Conservation (phyloP, 768 basidiomycete genomes). For the Cystobasidium onofrii region DNA sequence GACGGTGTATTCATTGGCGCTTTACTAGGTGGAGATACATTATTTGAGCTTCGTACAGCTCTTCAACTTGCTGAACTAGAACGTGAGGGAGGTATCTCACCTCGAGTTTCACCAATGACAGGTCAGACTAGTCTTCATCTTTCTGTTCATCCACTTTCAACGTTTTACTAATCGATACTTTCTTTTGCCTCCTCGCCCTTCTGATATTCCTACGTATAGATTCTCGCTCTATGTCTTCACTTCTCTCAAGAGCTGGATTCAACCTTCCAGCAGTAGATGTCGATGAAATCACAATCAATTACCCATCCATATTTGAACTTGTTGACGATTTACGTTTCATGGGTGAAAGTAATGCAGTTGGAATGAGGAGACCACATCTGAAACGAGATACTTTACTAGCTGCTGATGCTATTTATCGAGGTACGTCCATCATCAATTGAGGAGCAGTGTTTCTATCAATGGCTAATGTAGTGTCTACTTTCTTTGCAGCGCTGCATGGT, state of each 20-base stretch:
- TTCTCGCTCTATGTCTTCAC: conserved; percentile 82
- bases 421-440: conserved; percentile 47
- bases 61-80: conserved; percentile 90
- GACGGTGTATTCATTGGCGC: conserved; percentile 93
- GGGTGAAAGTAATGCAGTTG: conserved; percentile 89
- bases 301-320: conserved; percentile 93
- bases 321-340: conserved; percentile 87
- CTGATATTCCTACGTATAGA: conserved; percentile 54
- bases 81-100: conserved; percentile 91
- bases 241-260: conserved; percentile 86
- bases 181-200: too few species aligned
- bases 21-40: conserved; percentile 88
- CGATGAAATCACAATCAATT: conserved; percentile 81
- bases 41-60: conserved; percentile 86
- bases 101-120: conserved; percentile 94
- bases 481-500: conserved; percentile 80
- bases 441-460: not conserved
- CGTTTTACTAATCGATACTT: too few species aligned
- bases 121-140: conserved; percentile 50
- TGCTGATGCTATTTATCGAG: conserved; percentile 86
- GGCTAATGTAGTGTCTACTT: too few species aligned
- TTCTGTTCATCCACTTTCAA: not conserved
- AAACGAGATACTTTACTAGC: conserved; percentile 78
- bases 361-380: conserved; percentile 69
- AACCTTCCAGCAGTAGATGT: conserved; percentile 87